Conservation (phyloP, 345 rosid species). For the Hypericum perforatum region DNA sequence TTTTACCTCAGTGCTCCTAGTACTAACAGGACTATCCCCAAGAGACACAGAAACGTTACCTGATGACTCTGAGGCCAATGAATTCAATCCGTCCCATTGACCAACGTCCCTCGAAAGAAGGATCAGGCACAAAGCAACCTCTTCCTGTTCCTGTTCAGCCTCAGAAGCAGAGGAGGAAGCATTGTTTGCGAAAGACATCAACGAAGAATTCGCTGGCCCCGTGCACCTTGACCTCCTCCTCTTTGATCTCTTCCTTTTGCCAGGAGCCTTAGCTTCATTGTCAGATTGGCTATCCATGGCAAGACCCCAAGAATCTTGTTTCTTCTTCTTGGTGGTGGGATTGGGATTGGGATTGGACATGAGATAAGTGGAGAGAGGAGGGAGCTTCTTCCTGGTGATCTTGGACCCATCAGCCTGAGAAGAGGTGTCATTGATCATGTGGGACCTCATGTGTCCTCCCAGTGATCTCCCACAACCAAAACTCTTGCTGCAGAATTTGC, state of each 20-base stretch:
- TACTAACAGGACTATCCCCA: no score
- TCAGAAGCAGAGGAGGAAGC: conserved; percentile 28
- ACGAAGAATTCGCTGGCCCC: conserved; percentile 25
- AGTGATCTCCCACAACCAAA: conserved; percentile 55
- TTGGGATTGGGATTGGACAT: no score
- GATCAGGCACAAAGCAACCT: conserved; percentile 46
- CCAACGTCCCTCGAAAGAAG: conserved; percentile 36
- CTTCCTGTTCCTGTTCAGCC: conserved; percentile 32
- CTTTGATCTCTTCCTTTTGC: conserved; percentile 40
- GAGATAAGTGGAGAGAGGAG: conserved; percentile 7
- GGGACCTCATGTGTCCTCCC: conserved; percentile 79
- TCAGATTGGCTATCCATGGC: conserved; percentile 4
- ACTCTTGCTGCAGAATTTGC: conserved; percentile 59
- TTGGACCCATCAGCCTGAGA: conserved; percentile 21
- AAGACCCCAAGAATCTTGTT: no score
- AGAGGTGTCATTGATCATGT: conserved; percentile 29
- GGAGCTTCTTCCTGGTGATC: conserved; percentile 29
- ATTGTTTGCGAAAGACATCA: conserved; percentile 18
- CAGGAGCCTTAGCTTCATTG: conserved; percentile 15
- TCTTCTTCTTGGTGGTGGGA: no score
- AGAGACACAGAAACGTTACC: conserved; percentile 8
- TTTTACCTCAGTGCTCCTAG: no score
- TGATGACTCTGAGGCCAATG: conserved; percentile 10
- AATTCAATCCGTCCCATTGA: conserved; percentile 15
- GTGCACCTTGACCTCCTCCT: conserved; percentile 46